These are phyloP conservation scores for Helotiales sp. DNA, from an alignment of 2,329 filamentous ascomycete species.

Conservation along the genomic window DNA sequence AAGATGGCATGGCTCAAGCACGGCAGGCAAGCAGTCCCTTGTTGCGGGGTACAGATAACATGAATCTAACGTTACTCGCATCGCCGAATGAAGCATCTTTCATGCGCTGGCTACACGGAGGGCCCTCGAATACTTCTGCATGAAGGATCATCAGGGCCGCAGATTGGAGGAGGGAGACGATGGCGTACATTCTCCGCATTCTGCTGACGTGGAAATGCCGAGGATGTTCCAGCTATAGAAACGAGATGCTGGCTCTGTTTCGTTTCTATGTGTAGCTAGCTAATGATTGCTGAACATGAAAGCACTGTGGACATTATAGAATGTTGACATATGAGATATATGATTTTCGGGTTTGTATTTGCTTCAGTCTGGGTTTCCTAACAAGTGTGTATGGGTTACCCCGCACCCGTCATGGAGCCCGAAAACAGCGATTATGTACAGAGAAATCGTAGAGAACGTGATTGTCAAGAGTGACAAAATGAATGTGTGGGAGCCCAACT, in stretches of 20 bases:
- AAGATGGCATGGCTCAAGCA: neutral
- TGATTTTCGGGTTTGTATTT: neutral
- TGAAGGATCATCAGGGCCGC: neutral
- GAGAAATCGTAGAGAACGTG: slow-evolving; percentile 28
- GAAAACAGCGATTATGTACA: neutral
- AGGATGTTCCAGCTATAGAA: neutral
- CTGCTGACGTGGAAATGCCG: neutral
- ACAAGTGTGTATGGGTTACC: slow-evolving; percentile 14
- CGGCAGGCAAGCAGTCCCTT: slow-evolving; percentile 6
- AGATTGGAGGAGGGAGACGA: neutral
- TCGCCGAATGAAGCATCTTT: neutral
- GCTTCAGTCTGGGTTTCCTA: slow-evolving; percentile 3
- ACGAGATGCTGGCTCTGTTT: slow-evolving; percentile 1
- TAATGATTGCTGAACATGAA: neutral
- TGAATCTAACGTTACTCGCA: neutral
- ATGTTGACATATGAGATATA: neutral
- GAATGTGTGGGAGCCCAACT: slow-evolving; percentile 23
- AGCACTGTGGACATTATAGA: neutral
- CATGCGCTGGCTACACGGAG: neutral
- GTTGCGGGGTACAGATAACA: neutral
- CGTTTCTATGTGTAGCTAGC: neutral
- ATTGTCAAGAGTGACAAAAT: slow-evolving; percentile 26
- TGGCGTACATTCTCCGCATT: neutral
- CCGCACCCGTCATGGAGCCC: neutral
- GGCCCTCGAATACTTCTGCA: neutral